Conservation (phyloP, 139 green algal genomes). For the Microglena sp. region DNA sequence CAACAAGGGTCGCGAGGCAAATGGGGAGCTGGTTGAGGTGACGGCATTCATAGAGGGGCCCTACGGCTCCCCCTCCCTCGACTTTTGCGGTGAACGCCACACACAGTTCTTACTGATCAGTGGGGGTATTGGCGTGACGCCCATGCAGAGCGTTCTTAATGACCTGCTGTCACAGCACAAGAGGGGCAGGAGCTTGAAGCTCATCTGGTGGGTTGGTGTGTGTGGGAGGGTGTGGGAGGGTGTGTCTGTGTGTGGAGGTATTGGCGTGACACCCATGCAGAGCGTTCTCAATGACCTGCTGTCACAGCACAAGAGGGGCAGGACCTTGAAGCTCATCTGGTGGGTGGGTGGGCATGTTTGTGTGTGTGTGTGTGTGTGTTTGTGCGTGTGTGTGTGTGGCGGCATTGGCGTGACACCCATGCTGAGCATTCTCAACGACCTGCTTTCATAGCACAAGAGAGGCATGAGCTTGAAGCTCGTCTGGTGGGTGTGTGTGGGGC, state of each 20-base stretch:
- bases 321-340: not conserved
- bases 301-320: not conserved
- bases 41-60: not conserved
- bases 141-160: no score
- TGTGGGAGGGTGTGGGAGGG: not conserved
- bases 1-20: not conserved
- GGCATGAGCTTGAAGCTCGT: not conserved
- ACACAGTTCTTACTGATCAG: not conserved
- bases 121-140: not conserved
- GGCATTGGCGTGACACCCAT: not conserved
- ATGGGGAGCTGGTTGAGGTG: not conserved
- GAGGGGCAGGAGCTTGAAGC: no score
- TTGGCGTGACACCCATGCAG: not conserved
- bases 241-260: not conserved
- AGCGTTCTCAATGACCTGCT: not conserved
- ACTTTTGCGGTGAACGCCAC: not conserved
- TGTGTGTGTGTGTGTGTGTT: not conserved
- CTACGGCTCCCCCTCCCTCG: not conserved
- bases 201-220: no score
- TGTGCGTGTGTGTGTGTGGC: not conserved
- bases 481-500: no score
- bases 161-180: no score
- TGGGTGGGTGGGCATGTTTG: no score
- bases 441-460: not conserved
- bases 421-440: not conserved